Base-by-base conservation (phyloP, 495 filamentous ascomycete species). In the Bacidia gigantensis region DNA sequence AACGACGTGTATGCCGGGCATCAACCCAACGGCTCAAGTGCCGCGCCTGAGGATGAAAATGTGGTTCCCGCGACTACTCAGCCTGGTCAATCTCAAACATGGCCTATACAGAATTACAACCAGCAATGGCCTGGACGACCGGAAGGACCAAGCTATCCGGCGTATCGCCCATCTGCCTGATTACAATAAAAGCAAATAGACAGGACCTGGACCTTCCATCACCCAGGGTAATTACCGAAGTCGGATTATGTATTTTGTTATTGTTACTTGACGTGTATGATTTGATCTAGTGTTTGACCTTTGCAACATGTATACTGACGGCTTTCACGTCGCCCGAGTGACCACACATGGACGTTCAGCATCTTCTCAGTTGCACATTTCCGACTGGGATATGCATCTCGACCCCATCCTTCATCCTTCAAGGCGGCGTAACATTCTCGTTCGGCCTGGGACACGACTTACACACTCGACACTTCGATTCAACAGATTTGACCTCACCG, bases 31-130 rank as follows among this genome's bases (percentile, higher is more conserved):
- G 47, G 47, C 5, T 35, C 47, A 2, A 50, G 25, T 18, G 47
- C 26, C 12, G n/a, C 25, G 38, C 25, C 17, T n/a, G 47, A 50
- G 10, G 47, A 50, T 7, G 47, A 50, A 26, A 44, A 22, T 44
- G 20, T 22, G 20, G 47, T 50, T 14, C 25, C 32, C 10, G 21
- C 44, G 22, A 38, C 47, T 3, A 25, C 47, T 17, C 47, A 50
- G n/a, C 47, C 47, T 29, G 25, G 25, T 17, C 47, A 50, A 50
- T 12, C 47, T 5, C 47, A 50, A 26, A 29, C 22, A 17, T 50
- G 47, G 47, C 47, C 47, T 22, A 26, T 47, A 17, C n/a, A 50
- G 1, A 32, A 50, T 14, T 35, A 23, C 32, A 35, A 50, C 14
- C 17, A 11, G 1, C 25, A 29, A 3, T 50, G 47, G 47, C 3